Evolutionary conservation across 345 rosid species (phyloP), one percentile per base, ranked within the genome.

Genomic region (Acer saccharum): DNA sequence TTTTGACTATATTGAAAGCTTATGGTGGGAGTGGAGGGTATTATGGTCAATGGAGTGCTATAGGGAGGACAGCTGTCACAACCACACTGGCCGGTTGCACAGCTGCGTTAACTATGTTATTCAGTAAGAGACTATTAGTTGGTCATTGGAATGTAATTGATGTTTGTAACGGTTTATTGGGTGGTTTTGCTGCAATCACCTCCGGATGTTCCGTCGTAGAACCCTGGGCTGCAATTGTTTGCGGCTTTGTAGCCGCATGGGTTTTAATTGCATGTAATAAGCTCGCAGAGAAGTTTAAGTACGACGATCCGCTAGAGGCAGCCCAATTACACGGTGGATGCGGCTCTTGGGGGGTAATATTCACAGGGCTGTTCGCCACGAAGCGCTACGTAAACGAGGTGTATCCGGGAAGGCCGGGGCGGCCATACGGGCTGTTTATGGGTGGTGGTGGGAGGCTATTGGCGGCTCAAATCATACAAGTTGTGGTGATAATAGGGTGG

Each of bases 101-200:
- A 0, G 95, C 98, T 0, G 97, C 97, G 5, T 82, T 94, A 4
- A 94, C 97, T 9, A 94, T 94, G 39, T 75, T 93, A 1, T 93
- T 93, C 11, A 79, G 95, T 14, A 94, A 92, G 66, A 86, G 95
- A 58, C 12, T 92, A 0, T 41, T 94, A n/a, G 88, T 85, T 0
- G 95, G 94, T 10, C 95, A 94, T 17, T 94, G 97, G 97, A 92
- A 89, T 43, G 97, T 94, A 1, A 79, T 78, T 0, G 95, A 89
- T 14, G 98, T 92, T 1, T 94, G 97, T 12, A 94, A 94, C 21
- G 97, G 98, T 18, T 84, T 94, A 11, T 78, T 94, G 1, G 95
- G 97, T 7, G 97, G 98, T 7, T 91, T 94, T 52, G 98, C 95
- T 2, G 97, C 98, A 0, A 93, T 93, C 54, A 93, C 97, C 18